phyloP scores from a whole-genome alignment of 2,329 filamentous ascomycete genomes.

The Fusarium temperatum region DNA sequence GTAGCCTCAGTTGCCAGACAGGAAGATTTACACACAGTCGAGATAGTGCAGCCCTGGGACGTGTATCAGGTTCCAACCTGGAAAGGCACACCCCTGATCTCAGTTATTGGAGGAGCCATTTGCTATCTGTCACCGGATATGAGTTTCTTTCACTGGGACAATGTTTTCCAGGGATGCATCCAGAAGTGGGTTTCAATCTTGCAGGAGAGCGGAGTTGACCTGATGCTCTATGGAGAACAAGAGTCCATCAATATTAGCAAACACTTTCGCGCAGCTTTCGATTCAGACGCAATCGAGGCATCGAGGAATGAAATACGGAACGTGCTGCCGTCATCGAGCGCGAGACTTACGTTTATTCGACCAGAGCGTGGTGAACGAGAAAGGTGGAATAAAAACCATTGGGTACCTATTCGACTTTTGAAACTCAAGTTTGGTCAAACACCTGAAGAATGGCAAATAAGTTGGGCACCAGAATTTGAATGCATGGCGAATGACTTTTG shows the following conservation, averaged over 20 bases:
- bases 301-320: constrained; percentile 14
- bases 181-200: constrained; percentile 29
- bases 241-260: background rate
- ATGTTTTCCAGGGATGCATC: constrained; percentile 16
- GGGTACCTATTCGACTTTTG: constrained; percentile 38
- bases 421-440: constrained; percentile 24
- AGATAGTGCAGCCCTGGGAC: constrained; percentile 35
- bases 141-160: constrained; percentile 29
- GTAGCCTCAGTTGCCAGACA: background rate
- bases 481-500: constrained; percentile 42
- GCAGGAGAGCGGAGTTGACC: constrained; percentile 25
- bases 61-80: constrained; percentile 33
- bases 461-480: constrained; percentile 42
- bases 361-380: background rate
- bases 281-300: constrained; percentile 19
- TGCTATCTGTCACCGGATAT: constrained; percentile 35
- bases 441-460: constrained; percentile 30
- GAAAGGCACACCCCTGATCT: constrained; percentile 36
- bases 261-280: constrained; percentile 20
- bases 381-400: constrained; percentile 15
- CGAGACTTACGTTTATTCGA: background rate
- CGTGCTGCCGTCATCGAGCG: background rate
- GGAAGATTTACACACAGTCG: constrained; percentile 24
- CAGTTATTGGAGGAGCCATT: constrained; percentile 39
- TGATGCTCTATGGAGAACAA: constrained; percentile 35